Evolutionary conservation across 164 flowering plant species (phyloP).

Genomic region (Kingdonia uniflora): DNA sequence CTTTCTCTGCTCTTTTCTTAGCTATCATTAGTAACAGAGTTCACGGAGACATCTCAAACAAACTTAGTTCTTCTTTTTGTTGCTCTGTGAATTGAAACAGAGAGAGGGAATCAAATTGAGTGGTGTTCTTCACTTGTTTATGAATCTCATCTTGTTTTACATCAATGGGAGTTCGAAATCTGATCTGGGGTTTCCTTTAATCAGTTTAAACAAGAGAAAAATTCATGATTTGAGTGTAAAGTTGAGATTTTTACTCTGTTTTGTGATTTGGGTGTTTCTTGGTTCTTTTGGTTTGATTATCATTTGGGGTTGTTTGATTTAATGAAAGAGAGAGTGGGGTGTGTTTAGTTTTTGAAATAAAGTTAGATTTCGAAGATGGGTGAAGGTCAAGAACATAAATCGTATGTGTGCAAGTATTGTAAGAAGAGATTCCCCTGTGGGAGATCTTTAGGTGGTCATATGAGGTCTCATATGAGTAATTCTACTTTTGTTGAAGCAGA

Average conservation of each 20-base stretch:
- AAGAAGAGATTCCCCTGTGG: constrained; percentile 65
- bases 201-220: too few species aligned
- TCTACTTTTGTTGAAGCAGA: constrained; percentile 23
- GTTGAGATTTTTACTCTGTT: constrained; percentile 2
- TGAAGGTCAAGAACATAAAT: constrained; percentile 23
- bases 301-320: constrained; percentile 13
- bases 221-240: constrained; percentile 10
- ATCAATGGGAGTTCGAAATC: too few species aligned
- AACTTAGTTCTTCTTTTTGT: too few species aligned
- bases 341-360: too few species aligned
- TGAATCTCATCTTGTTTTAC: too few species aligned
- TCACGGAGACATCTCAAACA: background rate
- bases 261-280: constrained; percentile 26
- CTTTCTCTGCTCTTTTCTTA: constrained; percentile 1
- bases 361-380: constrained; percentile 19
- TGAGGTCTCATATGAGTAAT: constrained; percentile 73
- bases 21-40: constrained; percentile 1
- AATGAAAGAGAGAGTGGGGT: background rate
- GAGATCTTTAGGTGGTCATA: constrained; percentile 90
- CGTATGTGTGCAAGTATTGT: constrained; percentile 71
- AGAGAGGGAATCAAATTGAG: too few species aligned
- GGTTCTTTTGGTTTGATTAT: background rate
- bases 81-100: too few species aligned
- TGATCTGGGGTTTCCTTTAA: too few species aligned
- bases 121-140: too few species aligned